Evolutionary conservation across 768 basidiomycete genomes (phyloP), one percentile per base, ranked within the genome.

Genomic region (Neoboletus brunneissimus): DNA sequence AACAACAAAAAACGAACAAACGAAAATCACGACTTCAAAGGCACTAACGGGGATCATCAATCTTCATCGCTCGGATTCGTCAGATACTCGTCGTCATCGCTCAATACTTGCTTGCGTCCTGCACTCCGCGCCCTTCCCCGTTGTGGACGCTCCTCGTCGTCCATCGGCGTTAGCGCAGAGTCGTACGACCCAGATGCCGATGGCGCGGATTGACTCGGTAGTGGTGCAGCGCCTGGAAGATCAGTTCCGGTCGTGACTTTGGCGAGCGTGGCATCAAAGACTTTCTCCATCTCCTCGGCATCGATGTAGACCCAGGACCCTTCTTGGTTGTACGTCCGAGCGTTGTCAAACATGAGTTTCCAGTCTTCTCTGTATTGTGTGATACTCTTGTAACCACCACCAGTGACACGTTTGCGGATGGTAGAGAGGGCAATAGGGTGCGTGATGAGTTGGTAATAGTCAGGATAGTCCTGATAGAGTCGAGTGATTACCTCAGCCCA

Each of bases 271-370:
- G 83, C 77, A 57, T 89, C 81, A 69, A 95, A 94, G 48, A 87
- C 86, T 67, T 89, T 90, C 74, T 96, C 89, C 89, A 95, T 92
- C 76, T 93, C 91, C 48, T 92, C 89, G 9, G 96, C 94, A 58
- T 96, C 93, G 57, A 89, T 79, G 72, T 94, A 96, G 37, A 97
- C 94, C 89, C 91, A 93, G 0, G 93, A 95, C 2, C 89, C 93
- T 72, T 96, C 93, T 71, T 89, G 87, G 70, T 98, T 98, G 78
- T 93, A 98, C 43, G 85, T 89, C 64, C 90, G 82, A 5, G 96
- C 95, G 65, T 98, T 98, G 71, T 84, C 81, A 73, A 95, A 98
- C 89, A 99, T 94, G 54, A 94, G 81, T 62, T 81, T 81, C 85
- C 88, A 93, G 71, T 96, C 93, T 45, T 84, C 82, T 55, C 82